Percentiles rank a stretch among this genome's conserved stretches.
These are phyloP conservation scores for Penicillium coffeae DNA, from an alignment of 495 filamentous ascomycete species.

Conservation along the genomic window DNA sequence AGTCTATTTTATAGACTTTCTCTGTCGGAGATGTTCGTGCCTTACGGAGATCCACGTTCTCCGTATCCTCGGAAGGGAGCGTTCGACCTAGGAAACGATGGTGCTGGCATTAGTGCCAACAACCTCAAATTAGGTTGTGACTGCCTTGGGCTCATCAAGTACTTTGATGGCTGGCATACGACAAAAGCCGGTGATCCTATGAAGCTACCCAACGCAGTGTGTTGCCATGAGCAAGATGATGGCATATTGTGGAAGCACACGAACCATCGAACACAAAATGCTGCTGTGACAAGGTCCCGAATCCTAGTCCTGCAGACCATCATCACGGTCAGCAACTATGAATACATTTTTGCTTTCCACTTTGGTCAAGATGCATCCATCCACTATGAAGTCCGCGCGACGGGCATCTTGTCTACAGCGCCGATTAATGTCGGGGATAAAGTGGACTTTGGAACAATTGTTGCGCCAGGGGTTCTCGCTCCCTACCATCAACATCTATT, in stretches of 20 bases:
- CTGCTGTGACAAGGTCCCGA: conserved; percentile 52
- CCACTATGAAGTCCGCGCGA: conserved; percentile 77
- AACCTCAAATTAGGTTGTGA: conserved; percentile 58
- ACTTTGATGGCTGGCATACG: conserved; percentile 55
- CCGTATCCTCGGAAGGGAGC: conserved; percentile 65
- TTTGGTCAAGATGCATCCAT: conserved; percentile 80
- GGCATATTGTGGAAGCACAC: conserved; percentile 70
- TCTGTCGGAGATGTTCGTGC: conserved; percentile 74
- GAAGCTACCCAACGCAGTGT: conserved; percentile 55
- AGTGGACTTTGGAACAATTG: conserved; percentile 71
- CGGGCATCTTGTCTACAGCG: conserved; percentile 77
- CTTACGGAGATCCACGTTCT: conserved; percentile 57
- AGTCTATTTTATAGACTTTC: conserved; percentile 67
- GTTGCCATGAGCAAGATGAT: conserved; percentile 64
- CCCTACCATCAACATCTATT: conserved; percentile 87
- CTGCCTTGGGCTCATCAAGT: conserved; percentile 62
- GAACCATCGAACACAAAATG: conserved; percentile 59
- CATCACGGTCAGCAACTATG: conserved; percentile 79
- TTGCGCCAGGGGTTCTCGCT: conserved; percentile 78
- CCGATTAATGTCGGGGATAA: conserved; percentile 58
- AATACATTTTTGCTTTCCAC: conserved; percentile 80
- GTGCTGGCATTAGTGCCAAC: conserved; percentile 64
- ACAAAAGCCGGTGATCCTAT: conserved; percentile 48
- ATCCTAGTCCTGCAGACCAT: conserved; percentile 67
- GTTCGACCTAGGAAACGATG: conserved; percentile 67